Percentiles rank a stretch among this genome's conserved stretches.
Evolutionary conservation across 352 stramenopile genomes (phyloP).

Genomic region (Phytophthora constricta): DNA sequence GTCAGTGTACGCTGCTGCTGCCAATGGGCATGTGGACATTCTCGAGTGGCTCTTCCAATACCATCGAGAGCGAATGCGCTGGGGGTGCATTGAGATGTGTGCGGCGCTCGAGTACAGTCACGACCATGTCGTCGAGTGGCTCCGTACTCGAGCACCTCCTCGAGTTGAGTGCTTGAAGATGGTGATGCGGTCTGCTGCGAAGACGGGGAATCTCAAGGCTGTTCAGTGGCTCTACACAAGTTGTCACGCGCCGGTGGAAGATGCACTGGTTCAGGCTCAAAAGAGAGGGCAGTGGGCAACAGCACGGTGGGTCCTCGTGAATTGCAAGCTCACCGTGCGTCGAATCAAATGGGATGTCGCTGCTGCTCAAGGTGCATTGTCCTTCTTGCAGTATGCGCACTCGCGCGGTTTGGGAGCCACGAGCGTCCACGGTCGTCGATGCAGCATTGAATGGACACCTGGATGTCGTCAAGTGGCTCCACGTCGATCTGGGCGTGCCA

Average conservation of each 20-base stretch:
- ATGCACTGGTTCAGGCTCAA: conserved; percentile 20
- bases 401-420: conserved; percentile 8
- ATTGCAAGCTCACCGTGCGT: conserved; percentile 16
- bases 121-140: conserved; percentile 50
- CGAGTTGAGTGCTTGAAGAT: conserved; percentile 26
- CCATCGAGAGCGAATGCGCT: conserved; percentile 21
- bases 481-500: conserved; percentile 6
- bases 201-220: conserved; percentile 16
- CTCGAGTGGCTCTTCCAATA: conserved; percentile 25
- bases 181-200: conserved; percentile 28
- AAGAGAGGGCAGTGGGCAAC: conserved; percentile 21
- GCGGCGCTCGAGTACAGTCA: conserved; percentile 47
- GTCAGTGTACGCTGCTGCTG: conserved; percentile 35
- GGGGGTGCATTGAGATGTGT: conserved; percentile 38
- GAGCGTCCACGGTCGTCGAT: conserved; percentile 7
- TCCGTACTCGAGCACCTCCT: conserved; percentile 38
- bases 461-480: conserved; percentile 30
- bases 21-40: conserved; percentile 24
- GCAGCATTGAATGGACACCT: conserved; percentile 35
- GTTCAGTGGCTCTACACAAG: conserved; percentile 28
- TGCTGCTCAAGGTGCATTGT: conserved; percentile 18
- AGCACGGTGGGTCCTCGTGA: conserved; percentile 29
- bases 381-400: conserved; percentile 33
- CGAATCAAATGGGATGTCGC: conserved; percentile 23
- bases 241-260: conserved; percentile 15